phyloP scores from a whole-genome alignment of 345 rosid species.

The Eutrema japonicum region DNA sequence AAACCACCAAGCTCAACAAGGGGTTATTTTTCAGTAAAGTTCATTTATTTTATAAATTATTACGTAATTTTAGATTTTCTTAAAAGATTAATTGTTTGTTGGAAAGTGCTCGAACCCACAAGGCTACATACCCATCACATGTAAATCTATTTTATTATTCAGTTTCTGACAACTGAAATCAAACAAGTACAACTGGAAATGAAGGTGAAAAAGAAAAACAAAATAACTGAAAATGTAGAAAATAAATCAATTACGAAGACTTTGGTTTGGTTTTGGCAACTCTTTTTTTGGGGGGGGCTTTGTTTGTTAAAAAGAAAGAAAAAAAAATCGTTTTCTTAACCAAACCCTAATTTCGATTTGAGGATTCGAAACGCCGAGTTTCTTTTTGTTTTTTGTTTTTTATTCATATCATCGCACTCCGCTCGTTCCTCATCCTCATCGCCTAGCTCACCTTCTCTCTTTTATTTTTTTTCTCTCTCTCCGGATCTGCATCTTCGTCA shows the following conservation, averaged over 20 bases:
- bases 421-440: constrained; percentile 44
- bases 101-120: background rate
- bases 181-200: constrained; percentile 26
- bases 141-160: constrained; percentile 26
- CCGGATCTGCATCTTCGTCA: constrained; percentile 41
- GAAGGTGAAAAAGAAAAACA: background rate
- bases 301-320: background rate
- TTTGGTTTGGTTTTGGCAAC: constrained; percentile 35
- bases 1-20: background rate
- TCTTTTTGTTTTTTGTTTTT: background rate
- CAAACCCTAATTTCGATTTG: constrained; percentile 45
- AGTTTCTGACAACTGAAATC: constrained; percentile 31
- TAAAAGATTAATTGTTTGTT: background rate
- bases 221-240: constrained; percentile 5
- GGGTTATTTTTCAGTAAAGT: constrained; percentile 1
- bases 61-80: background rate
- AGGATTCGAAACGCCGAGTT: constrained; percentile 43
- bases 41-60: background rate
- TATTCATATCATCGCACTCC: constrained; percentile 38
- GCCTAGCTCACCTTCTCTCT: constrained; percentile 12
- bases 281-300: background rate
- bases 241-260: constrained; percentile 21
- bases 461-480: constrained; percentile 8
- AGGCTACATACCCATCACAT: background rate
- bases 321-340: background rate